Percentiles rank a stretch among this genome's conserved stretches.
Evolutionary conservation across 1,284 basidiomycete genomes (phyloP).

Genomic region (Xanthoconium separans): DNA sequence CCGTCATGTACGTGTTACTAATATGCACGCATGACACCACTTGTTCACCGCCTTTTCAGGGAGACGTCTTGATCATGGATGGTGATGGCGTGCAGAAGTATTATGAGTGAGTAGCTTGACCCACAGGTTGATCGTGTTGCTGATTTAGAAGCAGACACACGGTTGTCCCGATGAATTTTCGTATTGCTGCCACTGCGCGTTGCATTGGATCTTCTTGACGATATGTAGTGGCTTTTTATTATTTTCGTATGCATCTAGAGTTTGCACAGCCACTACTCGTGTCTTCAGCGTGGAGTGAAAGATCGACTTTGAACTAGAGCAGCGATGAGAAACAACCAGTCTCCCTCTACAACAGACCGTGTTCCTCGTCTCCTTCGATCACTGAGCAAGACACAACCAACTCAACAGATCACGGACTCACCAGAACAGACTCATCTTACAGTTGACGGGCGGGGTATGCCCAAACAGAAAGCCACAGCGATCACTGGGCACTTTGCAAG

Average conservation of each 20-base stretch:
- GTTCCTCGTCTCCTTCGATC: slow-evolving; percentile 19
- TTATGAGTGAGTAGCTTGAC: slow-evolving; percentile 57
- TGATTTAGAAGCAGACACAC: slow-evolving; percentile 40
- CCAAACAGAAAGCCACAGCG: slow-evolving; percentile 37
- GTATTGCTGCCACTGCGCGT: slow-evolving; percentile 55
- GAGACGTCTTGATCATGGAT: slow-evolving; percentile 75
- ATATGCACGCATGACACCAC: not conserved
- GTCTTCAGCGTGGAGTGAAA: not conserved
- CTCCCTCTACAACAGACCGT: not conserved
- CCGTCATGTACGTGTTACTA: slow-evolving; percentile 54
- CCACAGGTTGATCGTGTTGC: not conserved
- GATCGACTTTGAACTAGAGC: not conserved
- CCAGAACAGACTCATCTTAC: slow-evolving; percentile 5
- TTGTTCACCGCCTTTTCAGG: slow-evolving; percentile 40
- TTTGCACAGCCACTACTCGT: slow-evolving; percentile 23
- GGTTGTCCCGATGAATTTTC: slow-evolving; percentile 49
- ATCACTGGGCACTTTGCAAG: slow-evolving; percentile 36
- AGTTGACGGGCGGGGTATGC: slow-evolving; percentile 15
- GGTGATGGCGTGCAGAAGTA: slow-evolving; percentile 60
- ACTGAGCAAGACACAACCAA: slow-evolving; percentile 19
- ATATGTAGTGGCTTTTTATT: not conserved
- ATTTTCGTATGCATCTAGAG: not conserved
- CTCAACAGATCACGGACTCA: slow-evolving; percentile 12
- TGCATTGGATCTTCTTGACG: slow-evolving; percentile 37
- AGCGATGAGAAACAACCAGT: slow-evolving; percentile 11